These are phyloP conservation scores for Byssothecium circinans DNA, from an alignment of 2,329 filamentous ascomycete genomes.

Conservation along the genomic window DNA sequence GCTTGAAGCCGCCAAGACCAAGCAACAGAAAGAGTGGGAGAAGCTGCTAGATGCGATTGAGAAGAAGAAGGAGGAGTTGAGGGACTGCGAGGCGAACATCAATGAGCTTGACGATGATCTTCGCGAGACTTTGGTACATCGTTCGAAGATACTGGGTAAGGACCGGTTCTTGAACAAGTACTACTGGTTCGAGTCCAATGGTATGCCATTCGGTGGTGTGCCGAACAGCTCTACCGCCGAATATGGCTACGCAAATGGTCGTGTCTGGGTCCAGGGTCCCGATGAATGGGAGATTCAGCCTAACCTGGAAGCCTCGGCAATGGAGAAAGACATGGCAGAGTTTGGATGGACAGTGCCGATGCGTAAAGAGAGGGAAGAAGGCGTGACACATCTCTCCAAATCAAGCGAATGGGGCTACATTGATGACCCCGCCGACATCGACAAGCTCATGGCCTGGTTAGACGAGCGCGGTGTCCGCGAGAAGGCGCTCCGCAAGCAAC, in stretches of 20 bases:
- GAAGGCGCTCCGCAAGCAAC: constrained; percentile 82
- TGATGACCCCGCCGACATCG: constrained; percentile 75
- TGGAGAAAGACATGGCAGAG: constrained; percentile 73
- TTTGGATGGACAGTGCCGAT: constrained; percentile 84
- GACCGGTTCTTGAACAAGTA: constrained; percentile 98
- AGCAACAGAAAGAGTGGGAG: constrained; percentile 82
- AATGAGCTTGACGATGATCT: constrained; percentile 85
- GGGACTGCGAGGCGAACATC: constrained; percentile 82
- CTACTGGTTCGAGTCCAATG: constrained; percentile 98
- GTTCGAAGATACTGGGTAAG: constrained; percentile 85
- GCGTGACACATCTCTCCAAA: constrained; percentile 72
- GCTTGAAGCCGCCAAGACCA: constrained; percentile 61
- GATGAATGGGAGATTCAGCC: constrained; percentile 76
- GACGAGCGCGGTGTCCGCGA: constrained; percentile 86
- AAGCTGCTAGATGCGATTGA: constrained; percentile 87
- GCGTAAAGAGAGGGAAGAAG: constrained; percentile 84
- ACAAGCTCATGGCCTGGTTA: constrained; percentile 82
- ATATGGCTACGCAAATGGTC: constrained; percentile 89
- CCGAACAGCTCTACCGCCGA: constrained; percentile 84
- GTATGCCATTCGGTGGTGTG: constrained; percentile 91
- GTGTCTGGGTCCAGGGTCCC: constrained; percentile 94
- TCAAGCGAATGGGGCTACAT: constrained; percentile 91
- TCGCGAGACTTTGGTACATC: constrained; percentile 88
- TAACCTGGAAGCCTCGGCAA: constrained; percentile 58
- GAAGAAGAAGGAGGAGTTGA: constrained; percentile 78